These are phyloP conservation scores for Fusarium nygamai DNA, from an alignment of 2,329 filamentous ascomycete genomes.

Conservation along the genomic window DNA sequence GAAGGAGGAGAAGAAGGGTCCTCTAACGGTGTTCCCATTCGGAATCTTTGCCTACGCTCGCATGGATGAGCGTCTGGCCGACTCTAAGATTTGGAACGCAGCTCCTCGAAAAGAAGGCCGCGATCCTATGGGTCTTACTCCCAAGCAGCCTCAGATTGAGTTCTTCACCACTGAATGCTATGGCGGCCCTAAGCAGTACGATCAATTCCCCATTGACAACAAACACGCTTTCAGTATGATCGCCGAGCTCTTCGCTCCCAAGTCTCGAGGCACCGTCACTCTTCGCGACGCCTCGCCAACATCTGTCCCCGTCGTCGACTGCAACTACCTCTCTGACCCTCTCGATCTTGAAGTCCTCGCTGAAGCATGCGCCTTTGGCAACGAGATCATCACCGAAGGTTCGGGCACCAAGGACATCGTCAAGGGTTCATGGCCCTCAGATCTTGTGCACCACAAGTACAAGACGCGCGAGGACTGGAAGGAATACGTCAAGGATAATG, in stretches of 20 bases:
- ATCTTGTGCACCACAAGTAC: slow-evolving; percentile 61
- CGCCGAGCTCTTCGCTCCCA: slow-evolving; percentile 66
- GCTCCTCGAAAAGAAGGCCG: slow-evolving; percentile 60
- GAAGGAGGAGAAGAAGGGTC: slow-evolving; percentile 66
- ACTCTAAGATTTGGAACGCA: slow-evolving; percentile 64
- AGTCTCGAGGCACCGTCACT: slow-evolving; percentile 64
- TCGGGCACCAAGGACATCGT: slow-evolving; percentile 67
- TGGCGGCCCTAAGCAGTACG: slow-evolving; percentile 67
- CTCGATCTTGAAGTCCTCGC: slow-evolving; percentile 67
- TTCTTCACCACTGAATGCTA: slow-evolving; percentile 72
- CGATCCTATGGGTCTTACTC: slow-evolving; percentile 70
- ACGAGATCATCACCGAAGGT: slow-evolving; percentile 68
- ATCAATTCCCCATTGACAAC: slow-evolving; percentile 61
- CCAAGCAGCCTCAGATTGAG: slow-evolving; percentile 68
- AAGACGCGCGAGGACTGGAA: slow-evolving; percentile 64
- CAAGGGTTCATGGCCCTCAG: slow-evolving; percentile 67
- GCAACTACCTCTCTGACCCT: slow-evolving; percentile 66
- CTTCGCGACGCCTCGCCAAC: slow-evolving; percentile 59
- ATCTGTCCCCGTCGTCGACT: slow-evolving; percentile 66
- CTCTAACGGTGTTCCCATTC: slow-evolving; percentile 70
- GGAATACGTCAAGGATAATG: slow-evolving; percentile 64
- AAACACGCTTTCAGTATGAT: slow-evolving; percentile 68
- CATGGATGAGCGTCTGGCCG: slow-evolving; percentile 66
- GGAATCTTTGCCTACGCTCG: slow-evolving; percentile 70
- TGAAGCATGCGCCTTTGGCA: slow-evolving; percentile 67